Evolutionary conservation across 1,284 basidiomycete species (phyloP).

Genomic region (Boletus smithii): DNA sequence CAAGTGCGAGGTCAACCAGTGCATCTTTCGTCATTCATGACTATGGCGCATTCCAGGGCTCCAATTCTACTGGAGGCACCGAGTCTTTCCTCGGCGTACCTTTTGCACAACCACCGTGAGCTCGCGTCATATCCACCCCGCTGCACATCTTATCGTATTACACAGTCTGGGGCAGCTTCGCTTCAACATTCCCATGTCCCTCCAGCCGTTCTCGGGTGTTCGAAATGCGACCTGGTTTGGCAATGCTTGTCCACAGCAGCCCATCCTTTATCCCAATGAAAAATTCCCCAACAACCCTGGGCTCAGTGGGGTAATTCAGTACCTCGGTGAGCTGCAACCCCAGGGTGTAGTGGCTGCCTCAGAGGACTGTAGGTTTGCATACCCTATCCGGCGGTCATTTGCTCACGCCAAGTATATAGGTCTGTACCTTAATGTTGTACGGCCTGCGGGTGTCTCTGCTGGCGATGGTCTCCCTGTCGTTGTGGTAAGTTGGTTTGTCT

Average conservation of each 20-base stretch:
- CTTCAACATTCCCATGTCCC: constrained; percentile 8
- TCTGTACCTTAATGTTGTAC: constrained; percentile 22
- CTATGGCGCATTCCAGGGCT: constrained; percentile 23
- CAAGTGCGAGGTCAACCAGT: neutral
- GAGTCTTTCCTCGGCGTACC: constrained; percentile 23
- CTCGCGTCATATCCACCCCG: neutral
- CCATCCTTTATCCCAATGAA: constrained; percentile 1
- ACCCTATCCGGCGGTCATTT: neutral
- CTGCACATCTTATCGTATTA: neutral
- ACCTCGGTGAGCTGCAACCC: constrained; percentile 10
- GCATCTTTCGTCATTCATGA: constrained; percentile 14
- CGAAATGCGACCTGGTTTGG: constrained; percentile 21
- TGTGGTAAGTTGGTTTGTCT: constrained; percentile 12
- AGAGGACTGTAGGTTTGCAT: constrained; percentile 15
- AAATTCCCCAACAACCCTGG: constrained; percentile 12
- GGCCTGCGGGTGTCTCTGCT: constrained; percentile 9
- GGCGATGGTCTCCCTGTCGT: constrained; percentile 20
- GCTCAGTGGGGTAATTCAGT: constrained; percentile 1
- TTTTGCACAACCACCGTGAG: constrained; percentile 23
- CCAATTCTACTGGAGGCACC: constrained; percentile 13
- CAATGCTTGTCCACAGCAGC: constrained; percentile 25
- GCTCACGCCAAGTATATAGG: constrained; percentile 1
- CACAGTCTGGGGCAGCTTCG: constrained; percentile 18
- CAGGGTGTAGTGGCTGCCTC: constrained; percentile 8
- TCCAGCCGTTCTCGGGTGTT: constrained; percentile 8